Evolutionary conservation across 2,329 filamentous ascomycete species (phyloP).

Genomic region (Simplicillium aogashimaense): DNA sequence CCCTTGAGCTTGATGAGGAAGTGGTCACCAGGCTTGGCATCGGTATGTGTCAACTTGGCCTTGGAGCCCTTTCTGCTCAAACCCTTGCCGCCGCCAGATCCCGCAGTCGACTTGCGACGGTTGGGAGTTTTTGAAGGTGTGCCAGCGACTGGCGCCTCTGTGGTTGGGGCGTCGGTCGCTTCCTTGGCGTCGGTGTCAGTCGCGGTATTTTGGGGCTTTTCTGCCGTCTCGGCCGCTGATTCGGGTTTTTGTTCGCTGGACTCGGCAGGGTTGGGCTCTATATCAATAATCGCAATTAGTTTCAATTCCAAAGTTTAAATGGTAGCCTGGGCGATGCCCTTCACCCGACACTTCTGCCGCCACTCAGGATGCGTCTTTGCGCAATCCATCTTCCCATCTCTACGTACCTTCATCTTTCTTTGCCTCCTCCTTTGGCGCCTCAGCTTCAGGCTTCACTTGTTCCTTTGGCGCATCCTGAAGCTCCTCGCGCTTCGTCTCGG

Average conservation of each 20-base stretch:
- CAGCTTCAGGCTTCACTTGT: constrained; percentile 12
- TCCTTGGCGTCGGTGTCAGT: constrained; percentile 46
- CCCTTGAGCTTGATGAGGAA: constrained; percentile 92
- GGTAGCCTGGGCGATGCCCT: too few relatives aligned
- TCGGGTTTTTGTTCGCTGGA: constrained; percentile 19
- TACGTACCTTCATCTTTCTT: constrained; percentile 22
- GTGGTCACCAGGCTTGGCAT: constrained; percentile 84
- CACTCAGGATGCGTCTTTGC: not conserved
- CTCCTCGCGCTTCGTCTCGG: constrained; percentile 14
- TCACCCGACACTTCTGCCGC: not conserved
- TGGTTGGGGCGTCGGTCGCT: constrained; percentile 16
- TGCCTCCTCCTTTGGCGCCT: constrained; percentile 16
- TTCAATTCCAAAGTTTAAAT: not conserved
- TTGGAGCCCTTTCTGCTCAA: constrained; percentile 78
- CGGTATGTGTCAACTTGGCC: constrained; percentile 58
- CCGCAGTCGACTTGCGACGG: constrained; percentile 65
- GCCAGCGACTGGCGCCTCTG: constrained; percentile 20
- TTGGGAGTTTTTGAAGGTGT: constrained; percentile 32
- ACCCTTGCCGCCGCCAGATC: constrained; percentile 66
- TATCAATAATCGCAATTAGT: constrained; percentile 15
- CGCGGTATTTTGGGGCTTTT: constrained; percentile 2
- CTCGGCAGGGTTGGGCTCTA: constrained; percentile 17
- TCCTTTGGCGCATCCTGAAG: constrained; percentile 11
- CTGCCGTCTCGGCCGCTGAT: constrained; percentile 10
- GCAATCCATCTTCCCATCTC: not conserved